Evolutionary conservation across 2,329 filamentous ascomycete species (phyloP).

Genomic region (Raffaelea ambrosiae): DNA sequence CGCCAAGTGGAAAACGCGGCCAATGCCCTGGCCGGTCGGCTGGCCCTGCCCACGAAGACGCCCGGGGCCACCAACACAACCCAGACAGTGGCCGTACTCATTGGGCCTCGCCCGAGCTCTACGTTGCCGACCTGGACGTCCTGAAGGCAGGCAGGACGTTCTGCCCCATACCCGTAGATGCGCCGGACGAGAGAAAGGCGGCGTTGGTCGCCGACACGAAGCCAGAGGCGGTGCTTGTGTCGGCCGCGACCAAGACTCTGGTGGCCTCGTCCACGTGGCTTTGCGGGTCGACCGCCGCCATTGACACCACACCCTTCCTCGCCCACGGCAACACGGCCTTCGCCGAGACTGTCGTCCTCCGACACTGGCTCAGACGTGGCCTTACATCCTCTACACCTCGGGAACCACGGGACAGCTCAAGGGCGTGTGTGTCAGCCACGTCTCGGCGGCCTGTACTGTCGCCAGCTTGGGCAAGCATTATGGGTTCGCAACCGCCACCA

Average conservation of each 20-base stretch:
- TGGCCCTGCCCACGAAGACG: not conserved
- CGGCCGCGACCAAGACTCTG: too few relatives aligned
- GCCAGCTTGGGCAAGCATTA: conserved; percentile 17
- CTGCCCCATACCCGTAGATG: conserved; percentile 27
- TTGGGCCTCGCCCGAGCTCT: conserved; percentile 24
- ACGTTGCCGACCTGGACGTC: conserved; percentile 25
- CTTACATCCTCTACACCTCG: conserved; percentile 46
- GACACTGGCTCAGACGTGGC: conserved; percentile 23
- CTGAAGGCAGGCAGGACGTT: conserved; percentile 27
- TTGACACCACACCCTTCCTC: not conserved
- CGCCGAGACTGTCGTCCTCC: not conserved
- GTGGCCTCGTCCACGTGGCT: too few relatives aligned
- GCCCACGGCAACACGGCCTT: not conserved
- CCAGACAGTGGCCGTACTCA: conserved; percentile 12
- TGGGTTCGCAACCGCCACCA: conserved; percentile 2
- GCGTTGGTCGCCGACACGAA: conserved; percentile 16
- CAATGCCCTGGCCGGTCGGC: not conserved
- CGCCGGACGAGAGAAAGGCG: conserved; percentile 18
- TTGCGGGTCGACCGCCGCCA: not conserved
- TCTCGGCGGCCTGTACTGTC: conserved; percentile 22
- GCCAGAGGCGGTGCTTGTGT: not conserved
- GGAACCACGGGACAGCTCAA: conserved; percentile 52
- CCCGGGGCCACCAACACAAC: not conserved
- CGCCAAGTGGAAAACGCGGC: not conserved
- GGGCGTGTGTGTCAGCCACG: conserved; percentile 48